Base-by-base conservation (phyloP, 768 basidiomycete genomes). In the Kwoniella dendrophila region DNA sequence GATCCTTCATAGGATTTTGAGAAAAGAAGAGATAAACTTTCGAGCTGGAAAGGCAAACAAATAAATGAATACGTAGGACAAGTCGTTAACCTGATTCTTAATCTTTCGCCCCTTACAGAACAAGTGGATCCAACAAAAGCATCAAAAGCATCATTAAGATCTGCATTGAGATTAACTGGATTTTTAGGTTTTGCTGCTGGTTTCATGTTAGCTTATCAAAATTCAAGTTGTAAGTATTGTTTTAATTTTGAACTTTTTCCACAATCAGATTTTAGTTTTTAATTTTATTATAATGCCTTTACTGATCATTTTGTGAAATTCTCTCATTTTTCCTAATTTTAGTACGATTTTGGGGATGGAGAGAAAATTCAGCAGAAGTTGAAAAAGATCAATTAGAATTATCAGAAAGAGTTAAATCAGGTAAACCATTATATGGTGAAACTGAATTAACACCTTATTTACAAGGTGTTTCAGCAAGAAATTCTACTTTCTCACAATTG, bases 121-220 rank as follows among this genome's bases (percentile, higher is more conserved):
- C 63, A 74, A 59, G 71, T 76, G 53, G 80, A 81, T 71, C 79
- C 79, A 20, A 61, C 75, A 18, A 45, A 52, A 45, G 51, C 79
- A 80, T 80, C 58, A 76, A 83, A 45, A 53, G 52, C 48, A 41
- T 69, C 72, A 26, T 63, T 80, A 11, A 52, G 75, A 48, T 71
- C 80, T 6, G 79, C 80, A 5, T 65, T 81, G 38, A 69, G 74
- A 38, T 66, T 82, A 34, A 79, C 78, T 36, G 89, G 88, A 8
- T 79, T 89, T 68, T 80, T 97, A 49, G 95, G 95, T 10, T 90
- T 94, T 80, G 76, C 86, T 55, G 93, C 90, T 11, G 95, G 95
- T 20, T 98, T 97, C 85, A 78, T 97, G 73, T 77, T 95, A 56
- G 91, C 94, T 8, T 98, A 98, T 81, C 91, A 94, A 80, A 84